Base-by-base conservation (phyloP, 768 basidiomycete genomes). In the Phanerochaete sordida region DNA sequence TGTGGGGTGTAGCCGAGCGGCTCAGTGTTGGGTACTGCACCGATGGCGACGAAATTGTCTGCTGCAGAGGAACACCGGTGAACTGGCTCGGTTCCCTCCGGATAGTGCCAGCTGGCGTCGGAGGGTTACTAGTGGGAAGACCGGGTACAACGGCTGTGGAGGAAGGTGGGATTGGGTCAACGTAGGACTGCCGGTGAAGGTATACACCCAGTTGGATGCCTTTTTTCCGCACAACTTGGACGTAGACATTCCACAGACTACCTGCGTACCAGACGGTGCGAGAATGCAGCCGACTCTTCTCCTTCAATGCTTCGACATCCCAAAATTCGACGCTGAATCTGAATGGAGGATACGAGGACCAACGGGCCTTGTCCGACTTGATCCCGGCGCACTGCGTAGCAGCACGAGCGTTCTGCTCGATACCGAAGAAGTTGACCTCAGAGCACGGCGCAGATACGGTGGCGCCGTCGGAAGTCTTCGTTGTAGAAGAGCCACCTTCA, bases 251-350 rank as follows among this genome's bases (percentile, higher is more conserved):
- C 78, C 87, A 95, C 67, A 91, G 76, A 66, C 84, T 92, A 9
- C 95, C 95, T 1, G 90, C 93, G 69, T 94, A 91, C 84, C 91
- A 95, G 56, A 95, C 80, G 2, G 94, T 97, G 57, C 86, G 84
- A 8, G 90, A 92, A 71, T 95, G 86, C 53, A 91, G 72, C 16
- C 93, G 80, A 53, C 85, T 84, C 74, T 95, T 96, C 75, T 96
- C 94, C 59, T 86, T 88, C 39, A 97, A 79, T 33, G 79, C 74
- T 61, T 90, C 87, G 21, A 93, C 81, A 66, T 90, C 88, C 88
- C 91, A 95, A 69, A 96, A 96, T 72, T 96, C 94, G 54, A 93
- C 91, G 9, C 84, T 84, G 69, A 96, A 93, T 23, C 94, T 83
- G 73, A 80, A 90, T 0, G 95, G 95, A 47, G 89, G 86, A 67